Conservation (phyloP, 208 protist species). For the Porcisia hertigi region DNA sequence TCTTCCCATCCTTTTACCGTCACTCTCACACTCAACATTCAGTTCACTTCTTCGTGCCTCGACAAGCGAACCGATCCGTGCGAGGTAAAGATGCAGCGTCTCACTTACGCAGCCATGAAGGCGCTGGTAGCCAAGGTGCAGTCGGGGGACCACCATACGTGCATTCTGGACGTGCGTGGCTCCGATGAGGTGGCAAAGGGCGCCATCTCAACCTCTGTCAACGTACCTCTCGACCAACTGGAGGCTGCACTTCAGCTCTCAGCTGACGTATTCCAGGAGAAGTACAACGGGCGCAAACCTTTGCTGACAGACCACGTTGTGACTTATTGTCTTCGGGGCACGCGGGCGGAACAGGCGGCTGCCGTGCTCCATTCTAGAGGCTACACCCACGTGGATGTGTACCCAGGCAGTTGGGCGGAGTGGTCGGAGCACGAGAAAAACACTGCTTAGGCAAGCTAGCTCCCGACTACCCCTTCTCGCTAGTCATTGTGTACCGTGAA, state of each 20-base stretch:
- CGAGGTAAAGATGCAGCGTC: slow-evolving; percentile 36
- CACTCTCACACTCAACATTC: not conserved
- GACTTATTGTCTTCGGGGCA: slow-evolving; percentile 65
- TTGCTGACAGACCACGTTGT: slow-evolving; percentile 51
- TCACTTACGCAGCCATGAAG: slow-evolving; percentile 61
- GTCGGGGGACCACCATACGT: slow-evolving; percentile 33
- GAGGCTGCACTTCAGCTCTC: slow-evolving; percentile 43
- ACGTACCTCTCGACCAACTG: slow-evolving; percentile 68
- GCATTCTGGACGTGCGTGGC: slow-evolving; percentile 66
- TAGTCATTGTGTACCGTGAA: not conserved
- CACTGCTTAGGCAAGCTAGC: not conserved
- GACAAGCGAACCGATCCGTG: not conserved
- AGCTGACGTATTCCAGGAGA: slow-evolving; percentile 42
- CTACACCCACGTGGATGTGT: slow-evolving; percentile 67
- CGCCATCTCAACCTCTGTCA: slow-evolving; percentile 55
- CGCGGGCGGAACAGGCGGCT: slow-evolving; percentile 55
- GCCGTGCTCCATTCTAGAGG: slow-evolving; percentile 33
- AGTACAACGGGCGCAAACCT: slow-evolving; percentile 49
- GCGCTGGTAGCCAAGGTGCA: slow-evolving; percentile 55
- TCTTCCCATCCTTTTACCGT: not conserved
- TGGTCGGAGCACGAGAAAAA: slow-evolving; percentile 54
- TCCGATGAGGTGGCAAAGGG: slow-evolving; percentile 56
- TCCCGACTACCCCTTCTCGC: not conserved
- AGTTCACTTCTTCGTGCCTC: too few relatives aligned
- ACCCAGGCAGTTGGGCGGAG: slow-evolving; percentile 76